phyloP scores from a whole-genome alignment of 208 protist species.

The Leptomonas seymouri region DNA sequence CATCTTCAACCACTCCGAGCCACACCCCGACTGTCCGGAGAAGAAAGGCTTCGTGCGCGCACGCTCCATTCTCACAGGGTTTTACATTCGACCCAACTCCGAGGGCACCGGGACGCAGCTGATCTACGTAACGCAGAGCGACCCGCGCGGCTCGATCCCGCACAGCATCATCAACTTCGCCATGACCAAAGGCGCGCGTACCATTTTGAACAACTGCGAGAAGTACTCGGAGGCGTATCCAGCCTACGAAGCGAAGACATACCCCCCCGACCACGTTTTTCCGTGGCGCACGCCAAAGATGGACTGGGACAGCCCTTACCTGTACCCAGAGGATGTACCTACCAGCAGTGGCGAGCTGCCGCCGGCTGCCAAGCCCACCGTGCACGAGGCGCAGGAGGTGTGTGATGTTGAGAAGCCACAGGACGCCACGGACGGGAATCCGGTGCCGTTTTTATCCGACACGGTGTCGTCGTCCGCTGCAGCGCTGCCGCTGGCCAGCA shows the following conservation, averaged over 20 bases:
- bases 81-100: conserved; percentile 69
- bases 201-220: conserved; percentile 69
- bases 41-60: conserved; percentile 84
- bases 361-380: not conserved
- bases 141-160: conserved; percentile 85
- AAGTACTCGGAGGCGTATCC: conserved; percentile 72
- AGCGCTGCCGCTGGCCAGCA: conserved; percentile 45
- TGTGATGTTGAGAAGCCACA: not conserved
- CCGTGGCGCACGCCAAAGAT: conserved; percentile 85
- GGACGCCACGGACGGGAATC: not conserved
- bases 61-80: conserved; percentile 84
- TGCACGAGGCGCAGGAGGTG: not conserved
- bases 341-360: not conserved
- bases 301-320: conserved; percentile 71
- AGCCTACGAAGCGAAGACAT: conserved; percentile 53
- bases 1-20: conserved; percentile 93
- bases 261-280: conserved; percentile 52
- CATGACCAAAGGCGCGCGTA: conserved; percentile 64
- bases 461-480: not conserved
- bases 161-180: conserved; percentile 81
- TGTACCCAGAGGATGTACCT: conserved; percentile 65
- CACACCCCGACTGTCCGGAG: conserved; percentile 71
- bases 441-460: conserved; percentile 9
- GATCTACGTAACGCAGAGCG: conserved; percentile 86
- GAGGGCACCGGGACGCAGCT: conserved; percentile 50